Base-by-base conservation (phyloP, 352 stramenopile species). In the Phytophthora litchii region DNA sequence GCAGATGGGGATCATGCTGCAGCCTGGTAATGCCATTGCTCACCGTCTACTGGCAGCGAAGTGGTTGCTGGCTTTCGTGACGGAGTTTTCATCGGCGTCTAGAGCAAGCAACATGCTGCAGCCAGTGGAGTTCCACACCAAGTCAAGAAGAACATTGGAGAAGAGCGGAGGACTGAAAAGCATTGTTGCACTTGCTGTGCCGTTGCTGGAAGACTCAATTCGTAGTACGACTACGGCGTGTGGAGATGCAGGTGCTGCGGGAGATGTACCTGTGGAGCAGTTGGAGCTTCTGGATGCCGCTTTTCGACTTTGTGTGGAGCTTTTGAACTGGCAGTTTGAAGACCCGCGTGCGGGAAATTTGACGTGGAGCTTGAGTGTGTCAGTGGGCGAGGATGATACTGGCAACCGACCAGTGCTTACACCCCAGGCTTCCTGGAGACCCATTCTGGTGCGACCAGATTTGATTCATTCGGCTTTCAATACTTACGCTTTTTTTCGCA, bases 381-480 rank as follows among this genome's bases (percentile, higher is more conserved):
- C 69, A 0, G 58, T 60, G 17, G 65, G 23, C 19, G 61, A 75
- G n/a, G 66, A 70, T 5, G 55, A 74, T 16, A 62, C 59, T 37
- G 54, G 65, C 5, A 75, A 62, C 19, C 60, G 67, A 27, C 62
- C 74, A 10, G 75, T 78, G 16, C 68, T 92, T 49, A 78, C 63
- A 10, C 80, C 86, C 5, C 70, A 88, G 50, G 70, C 81, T 17
- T 86, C 80, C 0, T 94, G 84, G 81, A 83, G 84, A 44, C 71
- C 78, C 11, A 71, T 90, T 21, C 60, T 95, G 1, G 75, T 91
- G 23, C 80, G 83, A 4, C 76, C 75, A 2, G 77, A 84, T 61
- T 70, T 94, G 43, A 92, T 94, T 62, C 83, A 94, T 64, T 84
- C 80, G n/a, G 82, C 82, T 8, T 94, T 91, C 65, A 91, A 94